Percentiles rank a stretch among this genome's conserved stretches.
These are phyloP conservation scores for Cladosporium sp. DNA, from an alignment of 2,329 filamentous ascomycete genomes.

Conservation along the genomic window DNA sequence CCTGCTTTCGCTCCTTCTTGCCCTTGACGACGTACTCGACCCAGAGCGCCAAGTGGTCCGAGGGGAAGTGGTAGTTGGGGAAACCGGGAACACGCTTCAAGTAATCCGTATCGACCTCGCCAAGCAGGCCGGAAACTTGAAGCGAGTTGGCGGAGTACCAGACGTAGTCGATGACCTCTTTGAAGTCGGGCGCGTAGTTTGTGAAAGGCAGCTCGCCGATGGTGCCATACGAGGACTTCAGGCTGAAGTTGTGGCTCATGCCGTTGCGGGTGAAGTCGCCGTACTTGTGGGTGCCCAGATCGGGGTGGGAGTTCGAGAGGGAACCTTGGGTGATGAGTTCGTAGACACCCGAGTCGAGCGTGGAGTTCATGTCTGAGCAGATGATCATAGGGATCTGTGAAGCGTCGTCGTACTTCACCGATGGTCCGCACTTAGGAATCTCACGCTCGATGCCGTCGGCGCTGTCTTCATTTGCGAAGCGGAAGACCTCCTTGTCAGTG, in stretches of 20 bases:
- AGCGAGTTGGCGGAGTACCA: conserved; percentile 94
- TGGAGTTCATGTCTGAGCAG: conserved; percentile 96
- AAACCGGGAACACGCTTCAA: conserved; percentile 86
- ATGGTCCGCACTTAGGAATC: conserved; percentile 69
- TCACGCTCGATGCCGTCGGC: conserved; percentile 52
- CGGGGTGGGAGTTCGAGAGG: conserved; percentile 75
- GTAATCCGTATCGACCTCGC: conserved; percentile 82
- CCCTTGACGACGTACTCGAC: conserved; percentile 88
- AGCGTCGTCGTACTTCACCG: conserved; percentile 81
- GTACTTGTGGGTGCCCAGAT: conserved; percentile 80
- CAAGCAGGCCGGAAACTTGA: conserved; percentile 79
- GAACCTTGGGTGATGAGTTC: conserved; percentile 82
- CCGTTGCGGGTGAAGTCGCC: conserved; percentile 90
- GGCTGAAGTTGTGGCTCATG: conserved; percentile 90
- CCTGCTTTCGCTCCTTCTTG: conserved; percentile 65
- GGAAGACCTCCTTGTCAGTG: conserved; percentile 62
- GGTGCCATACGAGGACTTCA: conserved; percentile 85
- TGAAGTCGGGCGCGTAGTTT: conserved; percentile 94
- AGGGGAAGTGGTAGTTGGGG: conserved; percentile 91
- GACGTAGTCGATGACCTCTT: conserved; percentile 92
- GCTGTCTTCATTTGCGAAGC: conserved; percentile 50
- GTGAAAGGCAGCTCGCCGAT: conserved; percentile 89
- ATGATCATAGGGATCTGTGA: conserved; percentile 88
- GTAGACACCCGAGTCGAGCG: conserved; percentile 82
- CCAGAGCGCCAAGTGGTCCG: conserved; percentile 87